Evolutionary conservation across 305 asterid species (phyloP), one percentile per base, ranked within the genome.

Genomic region (Solanum hybrid): DNA sequence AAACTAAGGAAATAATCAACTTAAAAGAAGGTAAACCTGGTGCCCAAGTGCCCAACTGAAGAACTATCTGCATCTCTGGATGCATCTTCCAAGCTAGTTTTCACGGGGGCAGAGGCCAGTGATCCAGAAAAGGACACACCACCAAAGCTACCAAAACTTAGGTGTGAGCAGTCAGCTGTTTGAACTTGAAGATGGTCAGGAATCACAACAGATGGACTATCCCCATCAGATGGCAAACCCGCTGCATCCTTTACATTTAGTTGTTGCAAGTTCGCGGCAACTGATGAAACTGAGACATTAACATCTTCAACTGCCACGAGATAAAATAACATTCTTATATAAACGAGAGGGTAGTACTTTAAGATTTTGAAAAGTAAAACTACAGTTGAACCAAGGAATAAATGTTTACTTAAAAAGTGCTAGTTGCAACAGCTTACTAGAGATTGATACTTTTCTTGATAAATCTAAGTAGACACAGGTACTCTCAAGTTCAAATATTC

Each of bases 141-240:
- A 87, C 98, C 95, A 89, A 96, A 97, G 91, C 98, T 97, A 90
- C 99, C 99, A 92, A 97, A 97, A 91, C 97, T 97, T 94, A 97
- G 92, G 92, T 97, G 98, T 13, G 98, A 96, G 90, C 95, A 97
- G 89, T 95, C 98, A 14, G 91, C 96, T 86, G 92, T 90, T 91
- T 96, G 97, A 84, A 94, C 98, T 93, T 94, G 98, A 91, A 97
- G 93, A 92, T 95, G 97, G 91, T 94, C 96, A 75, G 99, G 98
- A 90, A 97, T 96, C 73, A 96, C 95, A 79, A 95, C 95, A 85
- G 97, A 94, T 89, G 97, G 95, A 20, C 92, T 92, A 89, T 91
- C 91, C 31, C 89, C 95, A 89, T 95, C 98, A 86, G 93, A 89
- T 57, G 93, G 91, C 75, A 93, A 91, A 29, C 80, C 94, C 24